Evolutionary conservation across 371 early-diverging fungal species (phyloP), one percentile per base, ranked within the genome.

Genomic region (Gilbertella persicaria): DNA sequence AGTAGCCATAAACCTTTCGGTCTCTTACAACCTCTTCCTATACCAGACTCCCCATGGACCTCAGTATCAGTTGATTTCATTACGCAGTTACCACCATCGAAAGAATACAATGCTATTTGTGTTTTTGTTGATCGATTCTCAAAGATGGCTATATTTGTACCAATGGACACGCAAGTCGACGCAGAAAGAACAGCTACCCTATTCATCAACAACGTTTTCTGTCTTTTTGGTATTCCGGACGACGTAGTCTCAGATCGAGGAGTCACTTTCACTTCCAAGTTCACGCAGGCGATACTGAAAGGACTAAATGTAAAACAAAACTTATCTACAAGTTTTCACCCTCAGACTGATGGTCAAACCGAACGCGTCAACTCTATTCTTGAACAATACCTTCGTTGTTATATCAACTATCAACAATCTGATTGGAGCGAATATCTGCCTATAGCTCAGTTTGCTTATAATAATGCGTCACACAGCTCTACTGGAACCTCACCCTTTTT

Each of bases 321-420:
- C 5, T 24, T 76, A 16, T 79, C 79, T 0, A 71, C 73, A 0
- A 54, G 74, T 0, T 73, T 51, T 49, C 76, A 79, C 42, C 80
- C 78, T 1, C 78, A 84, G 52, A 73, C 80, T 1, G 77, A 82
- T 52, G 78, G 78, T 8, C 82, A 83, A 56, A 83, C 78, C 0
- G 80, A 83, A 50, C 46, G 77, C 0, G 45, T 66, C 0, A 87
- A 85, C 44, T 64, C 66, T 3, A 62, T 68, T 0, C 37, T 87
- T 0, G 75, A 83, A 41, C 71, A 76, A 36, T 79, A 78, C 36
- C 75, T 85, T 1, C 40, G 81, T 1, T 25, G 21, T n/a, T 83
- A 55, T 40, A 25, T 63, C 10, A 58, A 56, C 36, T 67, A 78
- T 9, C 50, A 68, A 25, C 78, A 83, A 58, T 54, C 68, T n/a